phyloP scores from a whole-genome alignment of 31 red algal species.

The Porphyra umbilicalis region DNA sequence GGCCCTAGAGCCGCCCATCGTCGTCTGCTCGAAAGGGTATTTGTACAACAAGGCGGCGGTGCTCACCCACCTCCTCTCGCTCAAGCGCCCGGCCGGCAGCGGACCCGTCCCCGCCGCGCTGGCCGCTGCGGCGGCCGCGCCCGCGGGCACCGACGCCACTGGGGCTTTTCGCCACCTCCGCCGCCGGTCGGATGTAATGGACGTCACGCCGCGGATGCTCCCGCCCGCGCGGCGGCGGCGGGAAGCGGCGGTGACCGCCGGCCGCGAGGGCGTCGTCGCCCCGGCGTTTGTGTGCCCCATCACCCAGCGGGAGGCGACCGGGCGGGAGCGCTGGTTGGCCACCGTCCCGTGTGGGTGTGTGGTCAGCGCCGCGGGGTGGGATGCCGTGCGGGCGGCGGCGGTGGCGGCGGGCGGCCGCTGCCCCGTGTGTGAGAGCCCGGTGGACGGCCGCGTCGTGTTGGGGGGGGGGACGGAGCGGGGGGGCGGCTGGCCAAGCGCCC shows the following conservation, averaged over 20 bases:
- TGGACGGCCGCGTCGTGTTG: neutral
- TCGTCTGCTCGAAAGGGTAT: neutral
- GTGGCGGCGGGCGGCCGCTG: neutral
- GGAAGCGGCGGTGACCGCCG: neutral
- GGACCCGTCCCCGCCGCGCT: neutral
- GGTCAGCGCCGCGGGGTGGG: neutral
- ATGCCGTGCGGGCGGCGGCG: neutral
- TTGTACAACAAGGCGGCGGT: neutral
- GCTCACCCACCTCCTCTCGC: neutral
- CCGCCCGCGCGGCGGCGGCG: neutral
- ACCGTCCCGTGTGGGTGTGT: neutral
- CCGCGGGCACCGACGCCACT: neutral
- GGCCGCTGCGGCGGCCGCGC: neutral
- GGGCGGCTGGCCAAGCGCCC: neutral
- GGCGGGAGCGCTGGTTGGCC: neutral
- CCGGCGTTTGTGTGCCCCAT: neutral
- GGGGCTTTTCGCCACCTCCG: neutral
- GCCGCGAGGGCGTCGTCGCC: neutral
- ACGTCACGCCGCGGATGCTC: neutral
- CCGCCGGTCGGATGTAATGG: neutral
- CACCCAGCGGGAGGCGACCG: neutral
- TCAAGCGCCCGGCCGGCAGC: neutral
- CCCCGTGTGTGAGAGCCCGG: neutral
- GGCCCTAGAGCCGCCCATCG: neutral
- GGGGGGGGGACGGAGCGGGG: neutral